Evolutionary conservation across 495 filamentous ascomycete species (phyloP).

Genomic region (Penicillium manginii): DNA sequence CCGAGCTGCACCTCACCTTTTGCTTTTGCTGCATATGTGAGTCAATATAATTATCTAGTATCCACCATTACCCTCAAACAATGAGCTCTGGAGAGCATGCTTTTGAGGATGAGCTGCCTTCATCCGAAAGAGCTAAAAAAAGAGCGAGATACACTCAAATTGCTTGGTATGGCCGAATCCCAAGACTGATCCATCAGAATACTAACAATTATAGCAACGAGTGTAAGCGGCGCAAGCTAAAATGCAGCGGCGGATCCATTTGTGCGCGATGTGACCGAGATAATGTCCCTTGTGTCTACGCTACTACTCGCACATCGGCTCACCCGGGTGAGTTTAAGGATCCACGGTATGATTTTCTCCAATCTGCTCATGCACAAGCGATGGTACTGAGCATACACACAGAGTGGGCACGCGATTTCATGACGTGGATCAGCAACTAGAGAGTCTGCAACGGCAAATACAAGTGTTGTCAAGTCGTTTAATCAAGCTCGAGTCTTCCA

Average conservation of each 20-base stretch:
- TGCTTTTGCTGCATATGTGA: not conserved
- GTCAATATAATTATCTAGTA: not conserved
- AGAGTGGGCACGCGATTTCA: constrained; percentile 30
- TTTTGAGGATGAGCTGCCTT: not conserved
- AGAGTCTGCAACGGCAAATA: constrained; percentile 38
- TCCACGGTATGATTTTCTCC: constrained; percentile 24
- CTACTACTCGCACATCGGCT: constrained; percentile 18
- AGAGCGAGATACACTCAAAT: constrained; percentile 6
- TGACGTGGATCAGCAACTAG: constrained; percentile 35
- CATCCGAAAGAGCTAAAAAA: constrained; percentile 28
- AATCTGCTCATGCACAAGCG: not conserved
- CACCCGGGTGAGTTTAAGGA: constrained; percentile 21
- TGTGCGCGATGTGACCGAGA: constrained; percentile 75
- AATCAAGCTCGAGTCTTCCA: constrained; percentile 33
- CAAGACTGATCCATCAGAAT: not conserved
- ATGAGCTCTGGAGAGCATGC: not conserved
- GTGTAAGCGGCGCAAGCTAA: constrained; percentile 89
- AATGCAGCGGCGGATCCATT: constrained; percentile 80
- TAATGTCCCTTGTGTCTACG: constrained; percentile 70
- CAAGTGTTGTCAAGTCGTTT: constrained; percentile 37
- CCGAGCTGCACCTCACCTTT: not conserved
- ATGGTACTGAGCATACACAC: constrained; percentile 1
- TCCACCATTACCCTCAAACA: not conserved
- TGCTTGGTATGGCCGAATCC: not conserved
- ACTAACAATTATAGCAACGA: constrained; percentile 60